A percentile compares a stretch with the other conserved stretches of the same genome.
phyloP scores from a whole-genome alignment of 441 rosid species.

The Brassica balearica region DNA sequence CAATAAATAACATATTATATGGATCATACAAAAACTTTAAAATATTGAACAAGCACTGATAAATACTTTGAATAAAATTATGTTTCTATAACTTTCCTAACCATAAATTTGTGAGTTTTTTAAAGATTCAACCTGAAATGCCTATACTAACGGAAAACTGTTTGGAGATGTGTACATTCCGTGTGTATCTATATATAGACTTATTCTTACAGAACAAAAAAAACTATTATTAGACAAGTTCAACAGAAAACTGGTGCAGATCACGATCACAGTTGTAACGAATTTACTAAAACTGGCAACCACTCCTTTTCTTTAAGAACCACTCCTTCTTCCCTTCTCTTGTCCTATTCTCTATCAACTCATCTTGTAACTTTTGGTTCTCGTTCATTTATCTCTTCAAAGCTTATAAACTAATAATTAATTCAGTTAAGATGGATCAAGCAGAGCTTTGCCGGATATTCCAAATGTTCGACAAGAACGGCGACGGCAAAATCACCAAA shows the following conservation, averaged over 20 bases:
- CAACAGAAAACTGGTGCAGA: slow-evolving; percentile 48
- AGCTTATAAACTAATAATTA: not conserved
- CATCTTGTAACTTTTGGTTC: slow-evolving; percentile 13
- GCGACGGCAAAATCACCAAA: slow-evolving; percentile 83
- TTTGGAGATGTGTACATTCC: slow-evolving; percentile 22
- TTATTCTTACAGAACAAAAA: slow-evolving; percentile 14
- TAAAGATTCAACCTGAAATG: not conserved
- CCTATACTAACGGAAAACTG: slow-evolving; percentile 26
- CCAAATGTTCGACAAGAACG: slow-evolving; percentile 88
- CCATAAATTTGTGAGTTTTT: not conserved
- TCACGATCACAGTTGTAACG: slow-evolving; percentile 42
- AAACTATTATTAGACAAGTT: slow-evolving; percentile 42
- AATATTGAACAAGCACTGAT: not conserved
- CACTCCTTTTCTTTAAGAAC: slow-evolving; percentile 45
- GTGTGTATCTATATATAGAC: slow-evolving; percentile 37
- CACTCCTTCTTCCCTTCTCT: slow-evolving; percentile 24
- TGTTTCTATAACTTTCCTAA: slow-evolving; percentile 14
- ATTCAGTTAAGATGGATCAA: slow-evolving; percentile 54
- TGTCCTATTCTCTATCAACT: slow-evolving; percentile 29
- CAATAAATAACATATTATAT: not conserved
- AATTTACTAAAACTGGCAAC: slow-evolving; percentile 44
- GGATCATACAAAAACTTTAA: not conserved
- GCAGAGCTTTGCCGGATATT: slow-evolving; percentile 78
- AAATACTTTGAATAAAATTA: slow-evolving; percentile 1
- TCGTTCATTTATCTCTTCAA: slow-evolving; percentile 11